Base-by-base conservation (phyloP, 306 rosid species). In the Prunus dulcis region DNA sequence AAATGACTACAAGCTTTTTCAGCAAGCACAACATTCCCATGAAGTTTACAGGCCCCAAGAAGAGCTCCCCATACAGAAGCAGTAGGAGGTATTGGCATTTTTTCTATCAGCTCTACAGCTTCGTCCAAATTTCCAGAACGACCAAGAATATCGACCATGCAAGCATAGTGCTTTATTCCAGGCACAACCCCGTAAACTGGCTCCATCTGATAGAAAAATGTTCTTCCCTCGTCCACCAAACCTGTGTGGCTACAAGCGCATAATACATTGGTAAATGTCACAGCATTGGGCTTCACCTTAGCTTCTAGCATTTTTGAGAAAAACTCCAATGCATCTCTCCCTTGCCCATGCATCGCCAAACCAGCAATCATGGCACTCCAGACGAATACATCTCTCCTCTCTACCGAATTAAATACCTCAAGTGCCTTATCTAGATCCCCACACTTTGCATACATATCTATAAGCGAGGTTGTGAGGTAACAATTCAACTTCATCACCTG, bases 291-390 rank as follows among this genome's bases (percentile, higher is more conserved):
- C 76, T 81, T 88, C 32, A 90, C 87, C 63, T 90, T 75, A 27
- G 86, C 85, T 72, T 86, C 72, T 69, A 82, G 68, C 92, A 90
- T 90, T 58, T 76, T 46, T 34, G 76, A 86, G 81, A 90, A 87
- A 71, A 79, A 78, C 64, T 84, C 83, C 64, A 84, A 71, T 45
- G 92, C 92, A 18, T 53, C 88, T 76, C 75, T 81, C 65, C 88
- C 95, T 22, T 57, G 79, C 66, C 94, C 92, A 34, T 90, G 88
- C 95, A 88, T 90, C 27, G 89, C 95, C 66, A 84, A 78, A 64
- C 86, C 89, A 53, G 83, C 90, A 80, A 90, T 87, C 92, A 86
- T 86, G 63, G 90, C 86, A 9, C 92, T 86, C 92, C 95, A 90
- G 72, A 82, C 85, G 47, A 73, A 90, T 71, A 88, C 90, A 67